Conservation (phyloP, 129 eudicot species). For the Flaveria robusta region DNA sequence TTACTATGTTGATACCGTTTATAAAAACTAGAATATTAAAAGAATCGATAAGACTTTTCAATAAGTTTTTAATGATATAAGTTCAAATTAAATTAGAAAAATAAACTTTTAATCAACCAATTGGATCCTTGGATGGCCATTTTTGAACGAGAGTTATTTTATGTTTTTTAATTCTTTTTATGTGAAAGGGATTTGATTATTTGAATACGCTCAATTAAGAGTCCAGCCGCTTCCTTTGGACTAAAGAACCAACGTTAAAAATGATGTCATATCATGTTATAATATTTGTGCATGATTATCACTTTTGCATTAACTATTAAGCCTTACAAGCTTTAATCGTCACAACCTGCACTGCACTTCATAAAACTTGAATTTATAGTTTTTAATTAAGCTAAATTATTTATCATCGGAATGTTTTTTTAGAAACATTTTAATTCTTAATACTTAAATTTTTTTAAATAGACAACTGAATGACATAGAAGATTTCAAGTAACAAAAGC, state of each 20-base stretch:
- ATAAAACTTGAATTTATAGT: too few species aligned
- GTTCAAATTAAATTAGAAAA: too few species aligned
- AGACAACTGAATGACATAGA: too few species aligned
- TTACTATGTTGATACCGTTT: too few species aligned
- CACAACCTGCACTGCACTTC: neutral
- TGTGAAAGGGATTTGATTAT: neutral
- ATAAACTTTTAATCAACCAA: neutral
- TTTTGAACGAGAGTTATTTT: constrained; percentile 9
- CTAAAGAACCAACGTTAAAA: neutral
- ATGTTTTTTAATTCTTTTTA: neutral
- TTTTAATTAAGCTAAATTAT: too few species aligned
- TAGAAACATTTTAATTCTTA: too few species aligned
- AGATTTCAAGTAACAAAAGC: too few species aligned
- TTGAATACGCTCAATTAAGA: neutral
- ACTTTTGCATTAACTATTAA: neutral
- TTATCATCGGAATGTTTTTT: too few species aligned
- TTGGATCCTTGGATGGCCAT: constrained; percentile 10
- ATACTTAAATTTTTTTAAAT: too few species aligned
- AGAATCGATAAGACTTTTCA: too few species aligned
- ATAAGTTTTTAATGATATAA: too few species aligned
- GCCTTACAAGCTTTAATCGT: neutral
- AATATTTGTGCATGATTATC: neutral
- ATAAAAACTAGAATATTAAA: too few species aligned
- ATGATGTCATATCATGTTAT: neutral
- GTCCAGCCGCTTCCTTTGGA: constrained; percentile 22